phyloP scores from a whole-genome alignment of 2,329 filamentous ascomycete species.

The Penicillium vulpinum region DNA sequence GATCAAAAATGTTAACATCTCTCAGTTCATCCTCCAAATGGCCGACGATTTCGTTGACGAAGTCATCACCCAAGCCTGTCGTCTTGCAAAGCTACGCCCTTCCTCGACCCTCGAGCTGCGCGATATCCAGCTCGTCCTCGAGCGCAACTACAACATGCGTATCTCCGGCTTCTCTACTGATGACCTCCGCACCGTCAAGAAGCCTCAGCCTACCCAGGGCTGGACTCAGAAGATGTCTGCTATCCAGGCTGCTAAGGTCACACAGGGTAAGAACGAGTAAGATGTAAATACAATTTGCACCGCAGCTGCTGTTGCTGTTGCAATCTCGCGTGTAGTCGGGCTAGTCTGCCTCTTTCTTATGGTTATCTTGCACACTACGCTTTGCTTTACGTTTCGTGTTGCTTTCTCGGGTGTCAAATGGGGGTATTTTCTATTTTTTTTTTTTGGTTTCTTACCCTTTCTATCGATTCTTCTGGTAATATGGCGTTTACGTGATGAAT shows the following conservation, averaged over 20 bases:
- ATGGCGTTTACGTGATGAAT: constrained; percentile 8
- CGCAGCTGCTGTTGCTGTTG: neutral
- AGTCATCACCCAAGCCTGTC: constrained; percentile 81
- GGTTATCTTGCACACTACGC: neutral
- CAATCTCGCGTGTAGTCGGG: neutral
- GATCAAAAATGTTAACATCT: neutral
- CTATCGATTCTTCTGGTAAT: constrained; percentile 3
- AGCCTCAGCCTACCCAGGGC: constrained; percentile 80
- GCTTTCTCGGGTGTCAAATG: neutral
- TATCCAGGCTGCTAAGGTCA: constrained; percentile 85
- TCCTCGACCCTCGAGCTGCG: constrained; percentile 87
- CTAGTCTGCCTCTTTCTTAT: neutral
- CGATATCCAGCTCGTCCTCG: constrained; percentile 78
- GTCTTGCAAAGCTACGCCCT: constrained; percentile 87
- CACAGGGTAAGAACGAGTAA: constrained; percentile 46
- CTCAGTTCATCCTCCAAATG: constrained; percentile 77
- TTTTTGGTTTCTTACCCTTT: constrained; percentile 1
- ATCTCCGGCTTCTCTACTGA: constrained; percentile 94
- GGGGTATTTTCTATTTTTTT: constrained; percentile 1
- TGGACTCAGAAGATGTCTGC: constrained; percentile 99
- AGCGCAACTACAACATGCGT: constrained; percentile 84
- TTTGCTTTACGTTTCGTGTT: neutral
- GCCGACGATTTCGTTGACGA: constrained; percentile 95
- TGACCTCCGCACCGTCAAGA: constrained; percentile 89
- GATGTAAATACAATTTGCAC: neutral